Conservation (phyloP, 768 basidiomycete genomes). For the Tylopilus vinaceipallidus region DNA sequence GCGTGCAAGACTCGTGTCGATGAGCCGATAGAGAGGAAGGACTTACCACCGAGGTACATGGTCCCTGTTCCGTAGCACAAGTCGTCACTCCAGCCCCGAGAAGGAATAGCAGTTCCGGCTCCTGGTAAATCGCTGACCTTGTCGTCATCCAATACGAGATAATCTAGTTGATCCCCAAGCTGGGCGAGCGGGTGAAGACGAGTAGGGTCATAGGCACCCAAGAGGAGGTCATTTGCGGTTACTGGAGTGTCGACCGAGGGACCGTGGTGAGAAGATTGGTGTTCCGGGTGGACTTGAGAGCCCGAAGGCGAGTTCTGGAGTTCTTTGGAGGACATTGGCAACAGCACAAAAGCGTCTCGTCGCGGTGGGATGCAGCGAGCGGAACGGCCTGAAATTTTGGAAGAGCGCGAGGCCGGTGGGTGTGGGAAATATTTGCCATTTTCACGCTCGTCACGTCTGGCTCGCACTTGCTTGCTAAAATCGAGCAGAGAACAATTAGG, state of each 20-base stretch:
- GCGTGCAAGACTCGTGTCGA: conserved; percentile 43
- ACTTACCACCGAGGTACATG: conserved; percentile 95
- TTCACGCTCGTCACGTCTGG: not conserved
- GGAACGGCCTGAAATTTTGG: conserved; percentile 26
- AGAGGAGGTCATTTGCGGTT: conserved; percentile 84
- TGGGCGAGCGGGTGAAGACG: conserved; percentile 93
- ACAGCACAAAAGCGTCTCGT: conserved; percentile 12
- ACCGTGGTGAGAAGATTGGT: conserved; percentile 42
- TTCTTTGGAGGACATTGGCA: conserved; percentile 31
- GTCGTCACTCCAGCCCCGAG: conserved; percentile 98
- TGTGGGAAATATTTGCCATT: conserved; percentile 23
- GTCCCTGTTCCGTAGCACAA: conserved; percentile 99
- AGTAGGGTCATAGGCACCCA: conserved; percentile 86
- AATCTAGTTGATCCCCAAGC: conserved; percentile 91
- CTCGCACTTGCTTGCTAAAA: conserved; percentile 16
- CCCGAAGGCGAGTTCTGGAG: conserved; percentile 31
- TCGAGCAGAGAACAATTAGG: conserved; percentile 32
- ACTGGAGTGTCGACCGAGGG: conserved; percentile 54
- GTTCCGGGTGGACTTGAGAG: conserved; percentile 46
- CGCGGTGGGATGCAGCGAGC: conserved; percentile 20
- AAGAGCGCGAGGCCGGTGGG: conserved; percentile 20
- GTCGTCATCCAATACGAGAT: conserved; percentile 93
- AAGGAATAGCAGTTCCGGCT: conserved; percentile 85
- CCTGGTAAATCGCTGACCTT: conserved; percentile 91
- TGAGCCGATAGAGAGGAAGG: conserved; percentile 56